Base-by-base conservation (phyloP, 2,329 filamentous ascomycete species). In the Ilyonectria mors-panacis region DNA sequence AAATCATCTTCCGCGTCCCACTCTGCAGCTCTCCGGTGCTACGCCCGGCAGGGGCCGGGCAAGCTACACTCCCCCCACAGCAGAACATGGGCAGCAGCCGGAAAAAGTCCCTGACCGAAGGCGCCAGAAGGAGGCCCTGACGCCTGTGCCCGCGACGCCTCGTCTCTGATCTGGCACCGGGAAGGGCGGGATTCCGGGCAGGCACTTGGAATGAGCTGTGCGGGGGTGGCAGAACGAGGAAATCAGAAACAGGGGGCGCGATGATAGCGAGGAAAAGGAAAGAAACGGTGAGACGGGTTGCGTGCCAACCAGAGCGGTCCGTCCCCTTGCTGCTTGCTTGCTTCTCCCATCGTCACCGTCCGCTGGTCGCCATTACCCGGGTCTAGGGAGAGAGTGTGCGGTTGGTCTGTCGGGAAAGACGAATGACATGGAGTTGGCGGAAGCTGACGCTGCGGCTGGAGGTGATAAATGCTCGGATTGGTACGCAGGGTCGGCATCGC, bases 1-100 rank as follows among this genome's bases (percentile, higher is more conserved):
- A 37, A 56, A 59, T 64, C 63, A 66, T 72, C 63, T 70, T 70
- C 70, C 63, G 47, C 39, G n/a, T 59, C 63, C 56, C 64, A 58
- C 63, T 58, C 28, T 51, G 58, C 37, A 58, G 47, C 63, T 47
- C 58, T 53, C 58, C 53, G 53, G 53, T 62, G 63, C 45, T 47
- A 57, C 58, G 58, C 63, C 63, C 45, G 23, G 58, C 58, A 66
- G 58, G 63, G 62, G 58, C 23, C 57, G 17, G 57, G 35, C 51
- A 45, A 19, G 57, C 47, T 60, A 54, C 30, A 59, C 39, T 42
- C 37, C 37, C 39, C 15, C 17, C 39, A n/a, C 17, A n/a, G 39
- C 8, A 8, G 39, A 13, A 55, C 55, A 64, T 48, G 62, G 62
- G 56, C 47, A 13, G 44, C 62, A 50, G 19, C 26, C 26, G 15